These are phyloP conservation scores for Verruconis gallopava DNA, from an alignment of 2,329 filamentous ascomycete species.

Conservation along the genomic window DNA sequence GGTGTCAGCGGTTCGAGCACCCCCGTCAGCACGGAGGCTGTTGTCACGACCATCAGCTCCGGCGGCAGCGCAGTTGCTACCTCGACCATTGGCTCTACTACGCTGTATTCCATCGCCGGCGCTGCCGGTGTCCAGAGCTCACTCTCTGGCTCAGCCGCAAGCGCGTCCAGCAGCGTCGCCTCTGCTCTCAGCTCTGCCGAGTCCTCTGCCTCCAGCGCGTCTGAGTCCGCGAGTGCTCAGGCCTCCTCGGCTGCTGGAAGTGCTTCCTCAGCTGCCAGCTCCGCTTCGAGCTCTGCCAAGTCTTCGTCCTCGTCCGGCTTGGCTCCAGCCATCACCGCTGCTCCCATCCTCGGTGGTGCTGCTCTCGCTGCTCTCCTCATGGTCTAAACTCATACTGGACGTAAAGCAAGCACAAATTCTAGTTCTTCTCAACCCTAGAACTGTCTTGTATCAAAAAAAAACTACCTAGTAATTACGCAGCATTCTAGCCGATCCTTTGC, in stretches of 20 bases:
- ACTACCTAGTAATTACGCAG: too few relatives aligned
- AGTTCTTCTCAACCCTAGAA: too few relatives aligned
- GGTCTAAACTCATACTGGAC: too few relatives aligned
- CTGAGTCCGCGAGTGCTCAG: constrained; percentile 1
- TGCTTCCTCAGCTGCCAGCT: neutral
- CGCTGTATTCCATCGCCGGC: constrained; percentile 10
- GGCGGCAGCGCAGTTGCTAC: constrained; percentile 15
- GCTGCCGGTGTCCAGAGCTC: constrained; percentile 10
- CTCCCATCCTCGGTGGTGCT: constrained; percentile 24
- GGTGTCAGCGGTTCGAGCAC: constrained; percentile 7
- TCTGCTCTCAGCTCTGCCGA: neutral
- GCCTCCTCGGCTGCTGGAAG: constrained; percentile 1
- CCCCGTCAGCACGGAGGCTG: constrained; percentile 12
- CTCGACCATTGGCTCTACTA: constrained; percentile 16
- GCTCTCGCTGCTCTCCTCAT: constrained; percentile 23
- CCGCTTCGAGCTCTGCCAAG: neutral
- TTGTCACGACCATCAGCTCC: constrained; percentile 16
- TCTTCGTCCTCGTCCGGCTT: constrained; percentile 13
- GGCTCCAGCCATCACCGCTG: constrained; percentile 22
- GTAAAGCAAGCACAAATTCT: too few relatives aligned
- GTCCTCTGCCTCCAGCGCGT: constrained; percentile 7
- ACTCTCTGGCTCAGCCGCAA: constrained; percentile 10
- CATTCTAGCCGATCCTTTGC: too few relatives aligned
- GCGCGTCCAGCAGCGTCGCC: neutral
- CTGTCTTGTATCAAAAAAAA: too few relatives aligned